Evolutionary conservation across 768 basidiomycete species (phyloP).

Genomic region (Pleurotus cornucopiae): DNA sequence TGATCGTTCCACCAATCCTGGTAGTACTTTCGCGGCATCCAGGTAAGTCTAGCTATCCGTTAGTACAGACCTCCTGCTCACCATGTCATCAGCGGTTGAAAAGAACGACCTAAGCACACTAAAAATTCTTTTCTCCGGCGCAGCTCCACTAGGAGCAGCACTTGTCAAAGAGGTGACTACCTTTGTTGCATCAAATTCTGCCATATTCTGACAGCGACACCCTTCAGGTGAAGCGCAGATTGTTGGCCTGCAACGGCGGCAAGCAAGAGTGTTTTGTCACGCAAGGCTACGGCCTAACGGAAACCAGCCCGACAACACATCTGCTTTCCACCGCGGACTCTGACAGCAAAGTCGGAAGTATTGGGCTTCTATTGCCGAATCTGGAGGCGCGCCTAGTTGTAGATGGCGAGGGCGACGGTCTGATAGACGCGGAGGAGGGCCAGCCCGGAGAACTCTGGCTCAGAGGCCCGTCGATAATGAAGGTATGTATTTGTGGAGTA

Average conservation of each 20-base stretch:
- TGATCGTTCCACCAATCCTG: conserved; percentile 82
- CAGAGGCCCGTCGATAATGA: conserved; percentile 76
- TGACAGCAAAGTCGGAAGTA: conserved; percentile 52
- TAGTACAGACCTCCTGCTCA: neutral
- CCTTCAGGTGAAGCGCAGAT: conserved; percentile 30
- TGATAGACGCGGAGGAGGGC: conserved; percentile 45
- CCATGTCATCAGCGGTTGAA: conserved; percentile 44
- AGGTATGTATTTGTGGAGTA: conserved; percentile 31
- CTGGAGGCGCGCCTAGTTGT: conserved; percentile 71
- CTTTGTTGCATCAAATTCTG: neutral
- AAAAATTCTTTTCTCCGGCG: conserved; percentile 60
- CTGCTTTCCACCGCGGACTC: conserved; percentile 42
- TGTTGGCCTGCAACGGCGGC: conserved; percentile 29
- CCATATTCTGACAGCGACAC: neutral
- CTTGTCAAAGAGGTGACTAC: conserved; percentile 47
- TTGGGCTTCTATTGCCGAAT: conserved; percentile 70
- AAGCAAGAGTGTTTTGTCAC: conserved; percentile 29
- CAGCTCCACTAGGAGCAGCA: conserved; percentile 72
- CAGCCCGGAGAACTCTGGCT: conserved; percentile 81
- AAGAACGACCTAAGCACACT: conserved; percentile 66
- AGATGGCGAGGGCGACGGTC: conserved; percentile 50
- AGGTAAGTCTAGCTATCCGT: conserved; percentile 32
- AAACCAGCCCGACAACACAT: conserved; percentile 73
- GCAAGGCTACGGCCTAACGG: conserved; percentile 78
- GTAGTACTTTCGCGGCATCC: conserved; percentile 70